Evolutionary conservation across 2,329 filamentous ascomycete species (phyloP), one percentile per base, ranked within the genome.

Genomic region (Penicillium brasilianum): DNA sequence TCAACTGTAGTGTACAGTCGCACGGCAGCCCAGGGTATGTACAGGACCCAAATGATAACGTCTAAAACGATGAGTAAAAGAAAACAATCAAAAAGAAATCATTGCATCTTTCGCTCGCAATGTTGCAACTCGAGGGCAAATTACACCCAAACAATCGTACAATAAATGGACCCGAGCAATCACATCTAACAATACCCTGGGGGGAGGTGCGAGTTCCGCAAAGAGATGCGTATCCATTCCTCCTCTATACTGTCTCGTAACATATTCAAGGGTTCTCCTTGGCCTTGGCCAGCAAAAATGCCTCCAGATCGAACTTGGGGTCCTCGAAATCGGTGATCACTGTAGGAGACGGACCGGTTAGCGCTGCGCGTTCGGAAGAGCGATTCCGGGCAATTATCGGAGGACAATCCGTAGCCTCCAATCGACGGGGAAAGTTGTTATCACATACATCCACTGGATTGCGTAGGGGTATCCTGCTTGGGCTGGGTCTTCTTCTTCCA

Each of bases 271-370:
- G 69, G 49, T 59, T 64, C 69, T 83, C 82, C 54, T 77, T 80
- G 56, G 79, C 78, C 71, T 92, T 81, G 71, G 86, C 84, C 73
- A 87, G 85, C 78, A 97, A 81, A 79, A 87, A 92, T 71, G 90
- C 88, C 84, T 98, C 94, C 71, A 98, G 85, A 78, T 99, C 93
- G 82, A 98, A 98, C 75, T 93, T 92, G 75, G 93, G 88, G 82
- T 95, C 88, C 75, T 89, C 87, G 63, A 90, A 90, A 81, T 98
- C 89, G 76, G 87, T 84, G 78, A 89, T 85, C 68, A 89, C 88
- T 91, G 73, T 69, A 66, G 53, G 48, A 56, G 49, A 28, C 36
- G 52, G 53, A 57, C 32, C 44, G 30, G 44, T 69, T 52, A 65
- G 63, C 37, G 58, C 55, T 58, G 58, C 30, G 57, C 52, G 39